Evolutionary conservation across 1,284 basidiomycete species (phyloP), one percentile per base, ranked within the genome.

Genomic region (Irpex sp.): DNA sequence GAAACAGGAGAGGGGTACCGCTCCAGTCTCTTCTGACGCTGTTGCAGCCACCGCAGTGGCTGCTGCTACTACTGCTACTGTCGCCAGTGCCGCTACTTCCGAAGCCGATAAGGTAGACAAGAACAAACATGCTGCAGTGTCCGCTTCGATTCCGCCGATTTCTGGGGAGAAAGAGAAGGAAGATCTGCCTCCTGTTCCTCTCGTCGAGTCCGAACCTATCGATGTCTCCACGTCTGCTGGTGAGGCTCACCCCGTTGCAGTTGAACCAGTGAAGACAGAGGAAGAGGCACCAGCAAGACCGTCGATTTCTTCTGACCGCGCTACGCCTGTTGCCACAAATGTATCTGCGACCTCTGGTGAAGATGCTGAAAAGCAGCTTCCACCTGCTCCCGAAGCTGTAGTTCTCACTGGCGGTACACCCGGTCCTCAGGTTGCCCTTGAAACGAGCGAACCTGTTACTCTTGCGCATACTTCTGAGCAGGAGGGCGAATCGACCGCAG

Each of bases 401-500:
- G 72, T 77, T 0, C 67, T 75, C 19, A 68, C 76, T 11, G 77
- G 76, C 5, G 75, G 75, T 51, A 81, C 79, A 1, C 76, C 76
- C 39, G 75, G 76, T 1, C 77, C 76, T 19, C 70, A 78, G 36
- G 62, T 75, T 54, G 77, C 75, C 33, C 69, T 76, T 60, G 64
- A 57, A 58, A 71, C 71, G 21, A 72, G 73, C 61, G 73, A 72
- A 60, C 69, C 70, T 35, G 68, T 65, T 5, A 67, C 69, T 4
- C 57, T 70, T 36, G 71, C 68, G 5, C 67, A 70, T 37, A 61
- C 63, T 4, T 64, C 67, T 37, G 47, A 63, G 6, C 13, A 50
- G n/a, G 5, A 17, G 3, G 49, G 58, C n/a, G 9, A 17, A 51
- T 15, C 19, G 21, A 51, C 21, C 37, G 13, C 15, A n/a, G 64